phyloP scores from a whole-genome alignment of 768 basidiomycete genomes.

The Agaricus blazei region DNA sequence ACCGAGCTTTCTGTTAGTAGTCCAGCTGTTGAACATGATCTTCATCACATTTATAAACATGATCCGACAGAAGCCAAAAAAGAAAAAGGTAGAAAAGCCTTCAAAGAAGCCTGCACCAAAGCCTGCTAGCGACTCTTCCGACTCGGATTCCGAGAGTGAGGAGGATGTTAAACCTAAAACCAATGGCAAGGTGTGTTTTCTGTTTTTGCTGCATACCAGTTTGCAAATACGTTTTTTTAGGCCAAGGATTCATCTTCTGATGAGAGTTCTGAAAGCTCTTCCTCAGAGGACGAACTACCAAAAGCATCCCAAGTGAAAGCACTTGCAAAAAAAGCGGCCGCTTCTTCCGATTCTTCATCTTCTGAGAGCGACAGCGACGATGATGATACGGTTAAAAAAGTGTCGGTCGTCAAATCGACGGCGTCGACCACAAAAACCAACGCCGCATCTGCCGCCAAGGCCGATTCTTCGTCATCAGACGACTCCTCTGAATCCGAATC shows the following conservation, averaged over 20 bases:
- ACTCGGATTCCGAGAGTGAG: conserved; percentile 26
- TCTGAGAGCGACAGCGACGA: conserved; percentile 12
- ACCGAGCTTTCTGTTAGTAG: conserved; percentile 26
- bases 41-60: neutral
- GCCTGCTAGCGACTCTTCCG: conserved; percentile 22
- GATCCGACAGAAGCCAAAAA: conserved; percentile 11
- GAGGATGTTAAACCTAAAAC: conserved; percentile 21
- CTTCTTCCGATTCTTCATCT: conserved; percentile 28
- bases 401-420: neutral
- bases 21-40: neutral
- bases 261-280: conserved; percentile 40
- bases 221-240: conserved; percentile 18
- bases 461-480: conserved; percentile 9
- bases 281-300: conserved; percentile 50
- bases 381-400: conserved; percentile 5
- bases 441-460: conserved; percentile 14
- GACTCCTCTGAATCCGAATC: conserved; percentile 14
- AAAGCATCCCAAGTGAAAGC: conserved; percentile 48
- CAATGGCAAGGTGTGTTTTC: conserved; percentile 18
- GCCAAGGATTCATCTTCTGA: conserved; percentile 32
- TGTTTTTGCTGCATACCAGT: conserved; percentile 13
- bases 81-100: conserved; percentile 19
- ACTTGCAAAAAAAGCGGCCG: conserved; percentile 29
- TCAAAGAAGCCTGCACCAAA: conserved; percentile 19
- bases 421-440: conserved; percentile 3